Percentiles rank a stretch among this genome's conserved stretches.
Evolutionary conservation across 768 basidiomycete species (phyloP).

Genomic region (Mycena epipterygia): DNA sequence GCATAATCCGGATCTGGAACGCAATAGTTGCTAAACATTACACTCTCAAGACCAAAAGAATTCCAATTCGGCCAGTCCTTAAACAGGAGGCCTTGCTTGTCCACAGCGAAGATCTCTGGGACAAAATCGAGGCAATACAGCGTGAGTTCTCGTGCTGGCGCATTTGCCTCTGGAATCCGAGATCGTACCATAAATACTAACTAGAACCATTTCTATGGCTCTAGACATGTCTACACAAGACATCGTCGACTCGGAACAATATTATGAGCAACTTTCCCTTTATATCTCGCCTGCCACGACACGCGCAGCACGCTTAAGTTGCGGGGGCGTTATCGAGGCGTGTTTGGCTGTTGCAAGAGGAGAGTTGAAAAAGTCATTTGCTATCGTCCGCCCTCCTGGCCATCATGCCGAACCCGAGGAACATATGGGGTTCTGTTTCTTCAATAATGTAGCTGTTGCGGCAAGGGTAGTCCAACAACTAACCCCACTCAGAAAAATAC

Average conservation of each 20-base stretch:
- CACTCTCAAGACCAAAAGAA: constrained; percentile 78
- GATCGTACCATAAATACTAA: not conserved
- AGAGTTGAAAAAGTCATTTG: constrained; percentile 88
- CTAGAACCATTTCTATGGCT: constrained; percentile 32
- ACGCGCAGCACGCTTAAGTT: constrained; percentile 87
- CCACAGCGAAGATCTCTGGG: constrained; percentile 93
- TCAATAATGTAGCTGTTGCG: constrained; percentile 98
- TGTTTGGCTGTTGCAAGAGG: constrained; percentile 86
- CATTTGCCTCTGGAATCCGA: not conserved
- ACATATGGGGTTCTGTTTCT: constrained; percentile 99
- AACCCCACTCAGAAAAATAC: constrained; percentile 80
- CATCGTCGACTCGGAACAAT: constrained; percentile 79
- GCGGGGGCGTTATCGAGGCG: constrained; percentile 95
- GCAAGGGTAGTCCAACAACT: constrained; percentile 82
- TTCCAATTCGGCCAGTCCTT: constrained; percentile 81
- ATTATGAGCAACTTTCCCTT: constrained; percentile 93
- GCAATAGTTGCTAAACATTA: constrained; percentile 72
- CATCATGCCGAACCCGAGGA: constrained; percentile 99
- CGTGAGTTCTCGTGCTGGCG: constrained; percentile 66
- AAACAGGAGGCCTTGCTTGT: constrained; percentile 89
- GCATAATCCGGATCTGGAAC: constrained; percentile 84
- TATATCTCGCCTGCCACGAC: constrained; percentile 93
- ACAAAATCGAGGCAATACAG: constrained; percentile 87
- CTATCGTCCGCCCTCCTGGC: constrained; percentile 96
- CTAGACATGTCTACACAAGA: constrained; percentile 83